These are phyloP conservation scores for Aspergillus pseudonomiae DNA, from an alignment of 2,329 filamentous ascomycete species.

Conservation along the genomic window DNA sequence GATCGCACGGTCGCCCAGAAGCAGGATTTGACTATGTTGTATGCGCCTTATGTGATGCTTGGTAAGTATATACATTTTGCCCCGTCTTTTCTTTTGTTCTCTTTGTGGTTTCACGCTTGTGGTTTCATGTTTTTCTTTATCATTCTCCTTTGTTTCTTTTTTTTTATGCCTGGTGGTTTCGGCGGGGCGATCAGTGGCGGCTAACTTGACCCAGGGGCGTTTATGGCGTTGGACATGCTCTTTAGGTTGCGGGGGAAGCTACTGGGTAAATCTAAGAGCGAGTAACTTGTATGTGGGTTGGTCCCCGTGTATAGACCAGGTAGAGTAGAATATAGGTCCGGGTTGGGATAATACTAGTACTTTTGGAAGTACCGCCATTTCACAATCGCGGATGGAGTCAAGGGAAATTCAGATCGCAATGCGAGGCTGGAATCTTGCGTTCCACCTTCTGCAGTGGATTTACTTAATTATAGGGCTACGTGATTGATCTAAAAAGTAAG, in stretches of 20 bases:
- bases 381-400: neutral
- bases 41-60: slow-evolving; percentile 60
- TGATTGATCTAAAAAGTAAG: slow-evolving; percentile 6
- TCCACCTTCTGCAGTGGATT: neutral
- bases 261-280: slow-evolving; percentile 32
- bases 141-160: neutral
- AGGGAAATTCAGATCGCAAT: neutral
- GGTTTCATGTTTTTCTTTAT: neutral
- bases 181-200: neutral
- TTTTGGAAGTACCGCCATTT: neutral
- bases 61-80: slow-evolving; percentile 46
- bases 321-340: neutral
- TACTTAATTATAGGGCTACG: neutral
- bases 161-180: neutral
- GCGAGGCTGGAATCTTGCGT: slow-evolving; percentile 3
- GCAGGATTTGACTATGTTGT: slow-evolving; percentile 54
- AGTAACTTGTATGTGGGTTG: slow-evolving; percentile 20
- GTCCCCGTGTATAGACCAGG: no score
- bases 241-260: slow-evolving; percentile 33
- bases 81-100: neutral
- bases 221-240: slow-evolving; percentile 45
- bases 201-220: slow-evolving; percentile 30
- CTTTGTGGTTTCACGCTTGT: neutral
- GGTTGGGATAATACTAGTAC: neutral
- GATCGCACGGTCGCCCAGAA: slow-evolving; percentile 51